These are phyloP conservation scores for Phytophthora meadii DNA, from an alignment of 352 stramenopile genomes.

Conservation along the genomic window DNA sequence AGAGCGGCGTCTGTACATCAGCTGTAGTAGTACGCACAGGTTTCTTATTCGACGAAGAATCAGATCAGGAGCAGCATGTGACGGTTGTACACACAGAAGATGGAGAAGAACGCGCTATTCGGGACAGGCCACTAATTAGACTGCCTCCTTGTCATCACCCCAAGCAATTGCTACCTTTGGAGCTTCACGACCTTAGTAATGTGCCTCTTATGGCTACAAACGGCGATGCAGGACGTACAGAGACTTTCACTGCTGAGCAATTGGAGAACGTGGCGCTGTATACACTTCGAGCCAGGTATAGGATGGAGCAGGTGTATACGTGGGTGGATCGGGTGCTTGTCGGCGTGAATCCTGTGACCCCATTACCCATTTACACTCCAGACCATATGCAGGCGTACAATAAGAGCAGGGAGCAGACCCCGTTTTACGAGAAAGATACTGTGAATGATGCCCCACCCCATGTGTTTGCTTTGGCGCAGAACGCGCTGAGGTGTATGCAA, in stretches of 20 bases:
- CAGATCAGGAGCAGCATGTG: constrained; percentile 70
- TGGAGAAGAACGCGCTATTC: constrained; percentile 79
- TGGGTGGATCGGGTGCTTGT: constrained; percentile 83
- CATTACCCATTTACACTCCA: constrained; percentile 84
- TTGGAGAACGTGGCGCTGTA: constrained; percentile 82
- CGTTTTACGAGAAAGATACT: constrained; percentile 59
- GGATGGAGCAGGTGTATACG: constrained; percentile 86
- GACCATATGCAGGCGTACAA: constrained; percentile 86
- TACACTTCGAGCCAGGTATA: constrained; percentile 74
- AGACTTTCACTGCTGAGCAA: constrained; percentile 65
- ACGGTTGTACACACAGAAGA: constrained; percentile 86
- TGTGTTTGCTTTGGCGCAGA: constrained; percentile 82
- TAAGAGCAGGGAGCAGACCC: constrained; percentile 63
- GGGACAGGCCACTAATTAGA: constrained; percentile 61
- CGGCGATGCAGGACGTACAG: constrained; percentile 61
- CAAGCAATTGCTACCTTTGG: constrained; percentile 61
- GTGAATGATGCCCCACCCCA: constrained; percentile 75
- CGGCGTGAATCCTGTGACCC: constrained; percentile 71
- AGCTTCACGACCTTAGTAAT: constrained; percentile 73
- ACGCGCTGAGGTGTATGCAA: constrained; percentile 80
- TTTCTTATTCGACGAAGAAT: constrained; percentile 65
- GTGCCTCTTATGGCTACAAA: constrained; percentile 74
- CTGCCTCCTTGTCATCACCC: constrained; percentile 68
- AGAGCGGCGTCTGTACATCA: constrained; percentile 55
- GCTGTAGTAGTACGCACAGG: constrained; percentile 70